Base-by-base conservation (phyloP, 768 basidiomycete genomes). In the Hortiboletus campestris region DNA sequence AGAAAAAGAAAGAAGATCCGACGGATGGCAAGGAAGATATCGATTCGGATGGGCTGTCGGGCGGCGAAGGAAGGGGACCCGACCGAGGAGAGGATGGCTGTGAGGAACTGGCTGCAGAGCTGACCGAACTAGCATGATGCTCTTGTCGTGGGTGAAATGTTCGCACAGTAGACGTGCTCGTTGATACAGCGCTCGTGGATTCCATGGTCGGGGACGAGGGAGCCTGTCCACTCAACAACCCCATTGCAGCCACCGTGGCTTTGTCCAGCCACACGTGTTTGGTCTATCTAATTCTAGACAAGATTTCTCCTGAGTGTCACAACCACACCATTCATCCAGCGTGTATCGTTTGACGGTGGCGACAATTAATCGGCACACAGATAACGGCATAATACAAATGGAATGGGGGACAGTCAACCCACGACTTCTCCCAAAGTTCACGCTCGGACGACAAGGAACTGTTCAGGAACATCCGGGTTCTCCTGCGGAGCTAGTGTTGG, bases 1-100 rank as follows among this genome's bases (percentile, higher is more conserved):
- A 88, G 74, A 88, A 89, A 74, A 89, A 87, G 77, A 88, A 88
- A 1, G 85, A 86, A 2, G 85, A 88, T 17, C 84, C 80, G 13
- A 88, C 82, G 2, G 86, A 88, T 1, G 88, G 88, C 4, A 89
- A 74, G 6, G 88, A 89, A 2, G 88, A 89, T 39, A 84, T 72
- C 2, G 84, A 86, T 47, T 77, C 83, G 10, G 81, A 76, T 40
- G 81, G 87, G 63, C 86, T 87, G 63, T 81, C 79, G 40, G 84
- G 81, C 12, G 82, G 80, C 9, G 86, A 85, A 17, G 82, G 81
- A 41, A 79, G 69, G 3, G 74, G 70, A 57, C 78, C 80, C 14
- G 78, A 79, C 60, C 73, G 74, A 16, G 82, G 79, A 9, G 80
- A 82, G 6, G 78, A 76, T 0, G 80, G 75, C 39, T 69, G 74